Evolutionary conservation across 2,329 filamentous ascomycete genomes (phyloP).

Genomic region (Byssochlamys sp.): DNA sequence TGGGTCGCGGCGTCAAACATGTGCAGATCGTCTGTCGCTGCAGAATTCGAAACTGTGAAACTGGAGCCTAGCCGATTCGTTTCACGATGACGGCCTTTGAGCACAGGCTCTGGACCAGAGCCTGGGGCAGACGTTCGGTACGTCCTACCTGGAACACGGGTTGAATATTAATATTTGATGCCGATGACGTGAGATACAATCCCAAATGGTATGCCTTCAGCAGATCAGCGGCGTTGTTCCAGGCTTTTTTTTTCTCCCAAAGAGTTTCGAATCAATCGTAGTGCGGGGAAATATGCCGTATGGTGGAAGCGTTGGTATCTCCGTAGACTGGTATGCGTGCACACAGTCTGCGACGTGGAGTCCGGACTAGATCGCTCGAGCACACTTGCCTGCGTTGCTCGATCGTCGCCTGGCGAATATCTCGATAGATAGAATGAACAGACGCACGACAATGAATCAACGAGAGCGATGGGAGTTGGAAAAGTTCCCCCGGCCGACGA

Average conservation of each 20-base stretch:
- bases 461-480: background rate
- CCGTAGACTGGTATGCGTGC: background rate
- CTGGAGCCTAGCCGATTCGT: background rate
- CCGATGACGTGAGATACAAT: background rate
- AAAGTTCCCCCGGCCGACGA: background rate
- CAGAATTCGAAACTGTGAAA: background rate
- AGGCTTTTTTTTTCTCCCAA: no score
- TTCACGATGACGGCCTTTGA: background rate
- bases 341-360: no score
- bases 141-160: background rate
- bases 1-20: background rate
- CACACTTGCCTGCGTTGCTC: background rate
- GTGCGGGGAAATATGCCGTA: background rate
- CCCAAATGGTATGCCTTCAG: background rate
- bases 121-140: background rate
- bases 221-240: background rate
- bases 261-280: background rate
- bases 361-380: no score
- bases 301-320: background rate
- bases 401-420: background rate
- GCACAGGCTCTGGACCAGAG: background rate
- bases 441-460: background rate
- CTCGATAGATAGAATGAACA: background rate
- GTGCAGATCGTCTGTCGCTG: background rate
- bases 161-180: background rate